These are phyloP conservation scores for Tagetes patula DNA, from an alignment of 129 eudicot genomes.

Conservation along the genomic window DNA sequence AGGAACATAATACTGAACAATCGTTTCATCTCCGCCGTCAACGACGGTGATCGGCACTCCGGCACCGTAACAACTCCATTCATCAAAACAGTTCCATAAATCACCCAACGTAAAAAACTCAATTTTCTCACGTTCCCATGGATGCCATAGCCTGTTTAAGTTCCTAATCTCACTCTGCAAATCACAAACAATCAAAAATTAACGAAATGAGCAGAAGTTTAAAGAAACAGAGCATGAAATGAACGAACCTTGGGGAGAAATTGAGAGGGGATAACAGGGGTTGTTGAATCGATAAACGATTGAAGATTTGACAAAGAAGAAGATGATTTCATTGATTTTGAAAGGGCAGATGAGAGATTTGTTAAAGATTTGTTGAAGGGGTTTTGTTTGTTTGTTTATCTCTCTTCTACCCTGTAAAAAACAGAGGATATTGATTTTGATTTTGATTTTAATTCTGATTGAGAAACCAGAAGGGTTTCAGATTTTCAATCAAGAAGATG, in stretches of 20 bases:
- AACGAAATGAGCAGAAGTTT: neutral
- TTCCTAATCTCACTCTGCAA: slow-evolving; percentile 68
- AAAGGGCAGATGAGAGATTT: slow-evolving; percentile 35
- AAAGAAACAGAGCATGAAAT: neutral
- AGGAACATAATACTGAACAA: slow-evolving; percentile 85
- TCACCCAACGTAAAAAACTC: slow-evolving; percentile 69
- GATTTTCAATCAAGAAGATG: neutral
- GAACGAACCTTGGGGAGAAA: slow-evolving; percentile 61
- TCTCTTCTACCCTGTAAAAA: slow-evolving; percentile 19
- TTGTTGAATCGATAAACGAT: slow-evolving; percentile 61
- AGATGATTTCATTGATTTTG: slow-evolving; percentile 39
- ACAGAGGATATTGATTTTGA: neutral
- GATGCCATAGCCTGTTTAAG: slow-evolving; percentile 79
- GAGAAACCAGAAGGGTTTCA: too few relatives aligned
- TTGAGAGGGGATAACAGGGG: slow-evolving; percentile 63
- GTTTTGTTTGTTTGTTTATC: slow-evolving; percentile 10
- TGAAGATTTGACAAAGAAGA: slow-evolving; percentile 38
- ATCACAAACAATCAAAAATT: neutral
- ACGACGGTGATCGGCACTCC: slow-evolving; percentile 67
- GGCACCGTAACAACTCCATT: slow-evolving; percentile 96
- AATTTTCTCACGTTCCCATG: slow-evolving; percentile 77
- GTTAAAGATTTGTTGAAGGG: neutral
- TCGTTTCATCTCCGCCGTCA: slow-evolving; percentile 53
- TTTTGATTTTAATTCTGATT: too few relatives aligned
- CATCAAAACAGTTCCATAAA: slow-evolving; percentile 85